A percentile compares a stretch with the other conserved stretches of the same genome.
phyloP scores from a whole-genome alignment of 2,329 filamentous ascomycete genomes.

The Diplodia seriata region DNA sequence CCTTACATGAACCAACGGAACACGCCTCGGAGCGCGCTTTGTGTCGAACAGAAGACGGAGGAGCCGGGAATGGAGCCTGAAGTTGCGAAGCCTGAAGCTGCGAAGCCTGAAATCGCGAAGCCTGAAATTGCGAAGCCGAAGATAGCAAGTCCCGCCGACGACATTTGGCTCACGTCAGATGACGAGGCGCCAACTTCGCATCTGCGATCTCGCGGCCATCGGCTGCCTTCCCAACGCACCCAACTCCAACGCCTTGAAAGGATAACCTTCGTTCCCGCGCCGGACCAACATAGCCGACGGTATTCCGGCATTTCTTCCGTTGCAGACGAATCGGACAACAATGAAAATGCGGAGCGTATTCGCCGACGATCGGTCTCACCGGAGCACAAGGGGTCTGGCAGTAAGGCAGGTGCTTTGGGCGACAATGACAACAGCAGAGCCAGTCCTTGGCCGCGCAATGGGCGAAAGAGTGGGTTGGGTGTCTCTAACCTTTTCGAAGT shows the following conservation, averaged over 20 bases:
- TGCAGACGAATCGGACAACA: not conserved
- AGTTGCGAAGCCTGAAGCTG: not conserved
- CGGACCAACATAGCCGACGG: not conserved
- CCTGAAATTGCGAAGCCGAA: not conserved
- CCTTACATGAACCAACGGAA: constrained; percentile 29
- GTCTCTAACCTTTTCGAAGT: not conserved
- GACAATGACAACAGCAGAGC: constrained; percentile 6
- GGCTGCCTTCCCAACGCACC: constrained; percentile 16
- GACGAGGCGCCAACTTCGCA: constrained; percentile 14
- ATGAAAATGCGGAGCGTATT: not conserved
- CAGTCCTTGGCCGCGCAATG: constrained; percentile 1
- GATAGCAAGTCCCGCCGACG: not conserved
- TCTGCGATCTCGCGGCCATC: not conserved
- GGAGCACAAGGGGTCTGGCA: not conserved
- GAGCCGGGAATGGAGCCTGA: not conserved
- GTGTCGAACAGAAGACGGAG: not conserved
- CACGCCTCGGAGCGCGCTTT: not conserved
- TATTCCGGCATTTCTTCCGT: not conserved
- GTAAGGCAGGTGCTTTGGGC: not conserved
- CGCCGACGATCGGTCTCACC: not conserved
- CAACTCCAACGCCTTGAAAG: not conserved
- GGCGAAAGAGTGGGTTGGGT: constrained; percentile 18
- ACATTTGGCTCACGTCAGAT: constrained; percentile 31
- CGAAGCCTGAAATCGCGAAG: not conserved
- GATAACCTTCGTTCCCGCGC: not conserved